phyloP scores from a whole-genome alignment of 768 basidiomycete species.

The Phlegmacium glaucopus region DNA sequence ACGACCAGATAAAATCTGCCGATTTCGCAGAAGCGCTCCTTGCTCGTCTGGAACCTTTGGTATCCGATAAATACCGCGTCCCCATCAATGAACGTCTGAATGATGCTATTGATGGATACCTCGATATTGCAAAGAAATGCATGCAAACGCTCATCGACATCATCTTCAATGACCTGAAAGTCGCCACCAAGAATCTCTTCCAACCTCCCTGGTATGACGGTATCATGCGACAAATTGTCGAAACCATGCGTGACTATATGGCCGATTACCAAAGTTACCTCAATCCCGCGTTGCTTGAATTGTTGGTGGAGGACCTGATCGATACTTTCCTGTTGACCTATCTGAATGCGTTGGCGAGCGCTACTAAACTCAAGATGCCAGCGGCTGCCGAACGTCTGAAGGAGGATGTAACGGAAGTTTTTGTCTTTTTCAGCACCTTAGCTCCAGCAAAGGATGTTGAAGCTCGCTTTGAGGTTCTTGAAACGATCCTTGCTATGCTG shows the following conservation, averaged over 20 bases:
- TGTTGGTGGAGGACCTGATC: conserved; percentile 89
- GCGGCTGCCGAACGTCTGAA: conserved; percentile 80
- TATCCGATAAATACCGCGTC: conserved; percentile 86
- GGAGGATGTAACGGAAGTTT: conserved; percentile 74
- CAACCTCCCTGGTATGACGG: conserved; percentile 88
- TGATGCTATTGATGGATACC: conserved; percentile 96
- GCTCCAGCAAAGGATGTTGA: conserved; percentile 82
- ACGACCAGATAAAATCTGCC: conserved; percentile 96
- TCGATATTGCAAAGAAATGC: conserved; percentile 98
- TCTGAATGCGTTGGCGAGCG: conserved; percentile 80
- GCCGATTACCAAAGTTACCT: conserved; percentile 90
- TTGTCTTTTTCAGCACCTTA: conserved; percentile 76
- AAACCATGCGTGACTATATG: conserved; percentile 97
- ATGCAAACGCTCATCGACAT: conserved; percentile 91
- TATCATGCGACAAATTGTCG: conserved; percentile 82
- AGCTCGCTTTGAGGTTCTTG: conserved; percentile 79
- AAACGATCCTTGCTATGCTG: conserved; percentile 76
- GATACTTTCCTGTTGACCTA: conserved; percentile 89
- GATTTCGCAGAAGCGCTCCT: conserved; percentile 89
- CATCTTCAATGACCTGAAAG: conserved; percentile 92
- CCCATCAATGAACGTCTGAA: conserved; percentile 85
- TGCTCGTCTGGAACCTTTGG: conserved; percentile 83
- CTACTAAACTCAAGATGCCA: conserved; percentile 85
- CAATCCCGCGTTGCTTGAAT: conserved; percentile 86
- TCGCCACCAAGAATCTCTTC: conserved; percentile 83